phyloP scores from a whole-genome alignment of 805 yeast genomes.

The Saccharomycopsis javanensis region DNA sequence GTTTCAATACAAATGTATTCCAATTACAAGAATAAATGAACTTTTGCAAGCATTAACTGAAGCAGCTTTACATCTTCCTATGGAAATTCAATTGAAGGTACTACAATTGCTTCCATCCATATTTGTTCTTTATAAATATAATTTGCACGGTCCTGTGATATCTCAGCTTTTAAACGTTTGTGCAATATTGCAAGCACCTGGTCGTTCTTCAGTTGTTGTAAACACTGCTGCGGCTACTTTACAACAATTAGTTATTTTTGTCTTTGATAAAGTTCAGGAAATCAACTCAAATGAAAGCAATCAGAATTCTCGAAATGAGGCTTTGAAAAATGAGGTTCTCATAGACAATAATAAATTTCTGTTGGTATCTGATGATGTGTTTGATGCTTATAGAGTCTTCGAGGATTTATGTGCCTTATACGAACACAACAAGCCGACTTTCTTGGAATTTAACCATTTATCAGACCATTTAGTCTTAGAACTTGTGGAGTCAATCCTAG shows the following conservation, averaged over 20 bases:
- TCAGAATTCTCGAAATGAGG: slow-evolving; percentile 19
- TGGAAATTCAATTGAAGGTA: slow-evolving; percentile 78
- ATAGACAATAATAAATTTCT: slow-evolving; percentile 37
- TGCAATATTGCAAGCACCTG: slow-evolving; percentile 57
- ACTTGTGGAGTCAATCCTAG: slow-evolving; percentile 66
- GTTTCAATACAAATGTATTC: slow-evolving; percentile 44
- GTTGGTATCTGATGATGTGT: slow-evolving; percentile 42
- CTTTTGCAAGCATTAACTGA: slow-evolving; percentile 62
- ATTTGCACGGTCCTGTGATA: slow-evolving; percentile 46
- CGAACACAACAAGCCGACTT: slow-evolving; percentile 46
- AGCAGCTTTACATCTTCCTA: slow-evolving; percentile 56
- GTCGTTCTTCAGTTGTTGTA: slow-evolving; percentile 64
- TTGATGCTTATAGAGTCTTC: slow-evolving; percentile 64
- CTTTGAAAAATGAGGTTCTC: slow-evolving; percentile 29
- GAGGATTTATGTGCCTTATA: slow-evolving; percentile 62
- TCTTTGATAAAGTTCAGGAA: slow-evolving; percentile 53
- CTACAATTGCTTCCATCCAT: slow-evolving; percentile 74
- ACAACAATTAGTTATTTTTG: slow-evolving; percentile 70
- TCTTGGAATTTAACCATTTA: slow-evolving; percentile 41
- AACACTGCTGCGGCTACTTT: slow-evolving; percentile 92
- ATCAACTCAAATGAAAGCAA: slow-evolving; percentile 27
- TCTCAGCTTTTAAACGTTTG: slow-evolving; percentile 58
- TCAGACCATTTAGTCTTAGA: slow-evolving; percentile 70
- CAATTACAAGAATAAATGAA: slow-evolving; percentile 40
- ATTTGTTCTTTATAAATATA: slow-evolving; percentile 50